Percentiles rank a stretch among this genome's conserved stretches.
phyloP scores from a whole-genome alignment of 2,329 filamentous ascomycete genomes.

The Hortaea werneckii region DNA sequence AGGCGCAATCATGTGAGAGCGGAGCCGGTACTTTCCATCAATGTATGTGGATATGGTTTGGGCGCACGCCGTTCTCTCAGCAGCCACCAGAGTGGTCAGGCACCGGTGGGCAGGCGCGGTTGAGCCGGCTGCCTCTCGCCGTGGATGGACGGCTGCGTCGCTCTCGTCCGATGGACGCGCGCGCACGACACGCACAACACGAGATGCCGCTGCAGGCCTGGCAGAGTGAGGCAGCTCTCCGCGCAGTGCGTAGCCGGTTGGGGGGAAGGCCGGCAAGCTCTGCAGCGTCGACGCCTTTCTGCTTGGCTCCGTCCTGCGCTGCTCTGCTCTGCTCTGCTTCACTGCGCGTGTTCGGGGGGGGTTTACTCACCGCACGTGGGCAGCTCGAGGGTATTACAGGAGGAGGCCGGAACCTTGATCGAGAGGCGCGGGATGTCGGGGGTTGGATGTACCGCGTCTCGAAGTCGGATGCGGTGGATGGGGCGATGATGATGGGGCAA shows the following conservation, averaged over 20 bases:
- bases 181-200: background rate
- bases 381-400: background rate
- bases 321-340: background rate
- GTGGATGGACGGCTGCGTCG: background rate
- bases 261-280: background rate
- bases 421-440: background rate
- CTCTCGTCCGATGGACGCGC: background rate
- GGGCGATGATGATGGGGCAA: no score
- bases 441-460: background rate
- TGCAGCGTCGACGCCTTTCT: background rate
- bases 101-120: background rate
- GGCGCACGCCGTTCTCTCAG: background rate
- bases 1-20: constrained; percentile 1
- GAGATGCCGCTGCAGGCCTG: no score
- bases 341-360: background rate
- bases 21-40: background rate
- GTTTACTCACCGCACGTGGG: constrained; percentile 2
- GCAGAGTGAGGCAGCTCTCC: background rate
- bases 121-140: background rate
- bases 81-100: background rate
- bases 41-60: background rate
- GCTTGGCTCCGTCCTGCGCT: background rate
- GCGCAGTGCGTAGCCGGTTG: background rate
- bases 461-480: background rate
- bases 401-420: background rate